These are phyloP conservation scores for Mortierella sp. DNA, from an alignment of 371 early-diverging fungal genomes.

Conservation along the genomic window DNA sequence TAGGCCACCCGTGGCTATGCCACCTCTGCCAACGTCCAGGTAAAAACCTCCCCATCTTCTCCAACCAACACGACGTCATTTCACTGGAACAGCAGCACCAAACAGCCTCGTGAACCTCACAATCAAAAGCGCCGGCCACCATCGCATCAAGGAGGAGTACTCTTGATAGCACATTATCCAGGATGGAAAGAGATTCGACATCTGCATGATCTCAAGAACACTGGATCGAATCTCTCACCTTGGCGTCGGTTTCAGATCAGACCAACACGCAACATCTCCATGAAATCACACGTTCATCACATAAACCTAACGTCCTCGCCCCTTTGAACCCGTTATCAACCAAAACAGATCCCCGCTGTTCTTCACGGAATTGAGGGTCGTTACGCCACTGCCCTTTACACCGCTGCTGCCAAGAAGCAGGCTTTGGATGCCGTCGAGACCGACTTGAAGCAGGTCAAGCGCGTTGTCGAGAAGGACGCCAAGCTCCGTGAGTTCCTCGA, in stretches of 20 bases:
- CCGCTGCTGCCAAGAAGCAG: slow-evolving; percentile 92
- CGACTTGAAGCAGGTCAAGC: slow-evolving; percentile 83
- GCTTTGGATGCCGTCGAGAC: slow-evolving; percentile 88
- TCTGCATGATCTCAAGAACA: not conserved
- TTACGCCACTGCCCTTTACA: slow-evolving; percentile 97
- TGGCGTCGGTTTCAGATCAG: not conserved
- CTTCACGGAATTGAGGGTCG: slow-evolving; percentile 97
- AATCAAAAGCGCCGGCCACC: not conserved
- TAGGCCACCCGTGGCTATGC: slow-evolving; percentile 74
- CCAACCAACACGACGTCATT: not conserved
- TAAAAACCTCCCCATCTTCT: slow-evolving; percentile 42
- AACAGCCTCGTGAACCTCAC: not conserved
- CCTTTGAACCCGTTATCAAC: slow-evolving; percentile 3
- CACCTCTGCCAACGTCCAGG: slow-evolving; percentile 68
- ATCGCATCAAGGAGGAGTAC: not conserved
- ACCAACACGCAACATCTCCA: not conserved
- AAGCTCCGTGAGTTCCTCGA: slow-evolving; percentile 82
- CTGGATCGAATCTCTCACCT: not conserved
- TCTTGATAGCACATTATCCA: not conserved
- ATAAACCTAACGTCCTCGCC: not conserved
- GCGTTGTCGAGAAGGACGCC: slow-evolving; percentile 81
- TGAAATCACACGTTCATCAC: not conserved
- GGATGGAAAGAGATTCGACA: not conserved
- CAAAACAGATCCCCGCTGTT: slow-evolving; percentile 81
- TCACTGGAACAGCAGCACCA: not conserved